phyloP scores from a whole-genome alignment of 371 early-diverging fungal genomes.

The Zopfochytrium polystomum region DNA sequence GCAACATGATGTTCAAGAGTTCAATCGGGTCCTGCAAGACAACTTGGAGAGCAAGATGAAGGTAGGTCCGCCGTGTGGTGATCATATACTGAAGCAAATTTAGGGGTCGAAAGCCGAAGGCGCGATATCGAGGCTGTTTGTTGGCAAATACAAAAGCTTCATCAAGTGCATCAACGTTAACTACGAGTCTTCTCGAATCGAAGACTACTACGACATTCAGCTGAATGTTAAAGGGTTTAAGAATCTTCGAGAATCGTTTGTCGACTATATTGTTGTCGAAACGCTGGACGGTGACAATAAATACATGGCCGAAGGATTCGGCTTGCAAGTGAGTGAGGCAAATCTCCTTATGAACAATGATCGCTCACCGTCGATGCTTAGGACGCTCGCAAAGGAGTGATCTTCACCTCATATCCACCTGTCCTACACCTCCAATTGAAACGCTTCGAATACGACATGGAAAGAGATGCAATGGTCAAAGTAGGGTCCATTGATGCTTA shows the following conservation, averaged over 20 bases:
- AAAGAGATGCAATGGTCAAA: constrained; percentile 86
- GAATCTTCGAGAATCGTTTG: constrained; percentile 85
- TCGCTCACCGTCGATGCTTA: background rate
- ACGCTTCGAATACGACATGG: constrained; percentile 96
- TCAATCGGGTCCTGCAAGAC: constrained; percentile 93
- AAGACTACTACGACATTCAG: constrained; percentile 89
- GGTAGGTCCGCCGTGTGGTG: constrained; percentile 43
- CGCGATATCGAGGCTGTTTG: constrained; percentile 82
- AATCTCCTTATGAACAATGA: background rate
- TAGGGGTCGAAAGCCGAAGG: constrained; percentile 87
- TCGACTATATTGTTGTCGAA: constrained; percentile 84
- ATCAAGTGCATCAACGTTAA: constrained; percentile 92
- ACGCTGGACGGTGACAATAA: constrained; percentile 95
- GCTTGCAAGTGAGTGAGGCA: constrained; percentile 63
- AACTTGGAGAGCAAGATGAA: constrained; percentile 94
- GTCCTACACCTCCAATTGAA: constrained; percentile 97
- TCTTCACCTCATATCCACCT: constrained; percentile 91
- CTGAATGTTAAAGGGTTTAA: constrained; percentile 91
- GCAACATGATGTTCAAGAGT: constrained; percentile 97
- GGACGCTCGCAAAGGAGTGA: constrained; percentile 95
- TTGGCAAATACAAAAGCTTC: constrained; percentile 92
- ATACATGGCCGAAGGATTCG: constrained; percentile 94
- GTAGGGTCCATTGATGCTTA: constrained; percentile 33
- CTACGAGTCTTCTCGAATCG: constrained; percentile 86
- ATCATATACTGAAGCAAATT: background rate